These are phyloP conservation scores for Eimeria praecox DNA, from an alignment of 169 alveolate species.

Conservation along the genomic window DNA sequence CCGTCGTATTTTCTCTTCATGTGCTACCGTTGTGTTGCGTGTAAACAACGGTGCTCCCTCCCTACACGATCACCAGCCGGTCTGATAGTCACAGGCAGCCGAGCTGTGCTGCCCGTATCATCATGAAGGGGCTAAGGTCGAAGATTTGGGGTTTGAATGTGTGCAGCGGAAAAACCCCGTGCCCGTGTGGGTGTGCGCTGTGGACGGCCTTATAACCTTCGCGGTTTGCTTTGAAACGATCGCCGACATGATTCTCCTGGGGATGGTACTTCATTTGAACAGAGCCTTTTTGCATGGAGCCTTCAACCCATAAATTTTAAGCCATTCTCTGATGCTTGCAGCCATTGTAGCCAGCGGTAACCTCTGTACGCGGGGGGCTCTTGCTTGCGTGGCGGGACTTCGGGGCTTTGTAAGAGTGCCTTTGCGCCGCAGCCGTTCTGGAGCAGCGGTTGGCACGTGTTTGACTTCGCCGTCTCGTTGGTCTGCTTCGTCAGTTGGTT, in stretches of 20 bases:
- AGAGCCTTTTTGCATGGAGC: neutral
- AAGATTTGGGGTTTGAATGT: neutral
- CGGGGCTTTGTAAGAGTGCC: neutral
- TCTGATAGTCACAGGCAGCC: neutral
- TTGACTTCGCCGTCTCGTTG: constrained; percentile 75
- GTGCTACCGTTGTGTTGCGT: neutral
- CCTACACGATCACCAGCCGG: neutral
- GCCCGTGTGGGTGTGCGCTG: constrained; percentile 73
- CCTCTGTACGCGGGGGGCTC: neutral
- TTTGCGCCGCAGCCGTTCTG: constrained; percentile 71
- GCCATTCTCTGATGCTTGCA: neutral
- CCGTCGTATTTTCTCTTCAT: neutral
- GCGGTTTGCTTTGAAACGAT: constrained; percentile 73
- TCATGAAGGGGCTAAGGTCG: neutral
- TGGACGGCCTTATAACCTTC: constrained; percentile 72
- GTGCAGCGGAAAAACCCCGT: constrained; percentile 66
- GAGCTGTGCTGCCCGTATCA: neutral
- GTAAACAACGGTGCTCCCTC: too few relatives aligned
- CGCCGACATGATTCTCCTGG: constrained; percentile 56
- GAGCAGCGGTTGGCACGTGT: constrained; percentile 80
- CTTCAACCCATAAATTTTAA: neutral
- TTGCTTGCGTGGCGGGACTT: neutral
- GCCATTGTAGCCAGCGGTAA: neutral
- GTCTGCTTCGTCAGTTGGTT: constrained; percentile 74
- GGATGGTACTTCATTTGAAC: neutral